Conservation (phyloP, 108 stramenopile genomes). For the Phaeodactylum tricornutum region DNA sequence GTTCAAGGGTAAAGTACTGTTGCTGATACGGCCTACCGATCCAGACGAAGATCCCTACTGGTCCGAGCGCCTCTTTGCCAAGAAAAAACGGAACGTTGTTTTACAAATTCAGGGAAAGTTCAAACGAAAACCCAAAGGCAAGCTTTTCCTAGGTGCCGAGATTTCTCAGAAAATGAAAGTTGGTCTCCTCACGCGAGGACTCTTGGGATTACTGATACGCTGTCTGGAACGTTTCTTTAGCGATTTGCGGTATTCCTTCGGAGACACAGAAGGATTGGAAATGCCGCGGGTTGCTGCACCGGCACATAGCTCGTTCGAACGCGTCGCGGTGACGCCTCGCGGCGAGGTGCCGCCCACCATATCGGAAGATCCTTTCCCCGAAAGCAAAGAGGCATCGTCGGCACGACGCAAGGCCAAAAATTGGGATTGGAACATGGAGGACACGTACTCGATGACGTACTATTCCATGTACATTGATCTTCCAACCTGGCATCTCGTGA, state of each 20-base stretch:
- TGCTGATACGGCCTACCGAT: conserved; percentile 30
- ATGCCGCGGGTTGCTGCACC: conserved; percentile 60
- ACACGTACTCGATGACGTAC: conserved; percentile 61
- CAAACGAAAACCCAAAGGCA: conserved; percentile 50
- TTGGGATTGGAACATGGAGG: conserved; percentile 35
- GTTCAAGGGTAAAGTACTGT: conserved; percentile 38
- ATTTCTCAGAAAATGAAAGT: conserved; percentile 63
- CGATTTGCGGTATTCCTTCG: conserved; percentile 65
- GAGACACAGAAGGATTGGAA: conserved; percentile 40
- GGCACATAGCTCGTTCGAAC: conserved; percentile 40
- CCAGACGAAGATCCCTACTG: conserved; percentile 40
- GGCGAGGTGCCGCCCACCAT: conserved; percentile 45
- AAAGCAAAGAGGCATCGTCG: background rate
- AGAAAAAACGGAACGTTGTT: conserved; percentile 47
- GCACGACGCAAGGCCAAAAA: conserved; percentile 6
- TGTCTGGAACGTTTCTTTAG: conserved; percentile 18
- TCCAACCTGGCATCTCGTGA: conserved; percentile 51
- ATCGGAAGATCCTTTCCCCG: background rate
- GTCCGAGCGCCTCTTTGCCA: conserved; percentile 38
- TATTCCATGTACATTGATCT: conserved; percentile 78
- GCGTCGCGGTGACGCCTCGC: conserved; percentile 41
- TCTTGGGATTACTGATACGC: conserved; percentile 22
- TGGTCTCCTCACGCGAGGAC: conserved; percentile 56
- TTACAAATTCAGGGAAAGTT: conserved; percentile 78
- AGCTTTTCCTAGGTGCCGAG: conserved; percentile 60